Percentiles rank a stretch among this genome's conserved stretches.
These are phyloP conservation scores for Chrysoporthe austroafricana DNA, from an alignment of 2,329 filamentous ascomycete genomes.

Conservation along the genomic window DNA sequence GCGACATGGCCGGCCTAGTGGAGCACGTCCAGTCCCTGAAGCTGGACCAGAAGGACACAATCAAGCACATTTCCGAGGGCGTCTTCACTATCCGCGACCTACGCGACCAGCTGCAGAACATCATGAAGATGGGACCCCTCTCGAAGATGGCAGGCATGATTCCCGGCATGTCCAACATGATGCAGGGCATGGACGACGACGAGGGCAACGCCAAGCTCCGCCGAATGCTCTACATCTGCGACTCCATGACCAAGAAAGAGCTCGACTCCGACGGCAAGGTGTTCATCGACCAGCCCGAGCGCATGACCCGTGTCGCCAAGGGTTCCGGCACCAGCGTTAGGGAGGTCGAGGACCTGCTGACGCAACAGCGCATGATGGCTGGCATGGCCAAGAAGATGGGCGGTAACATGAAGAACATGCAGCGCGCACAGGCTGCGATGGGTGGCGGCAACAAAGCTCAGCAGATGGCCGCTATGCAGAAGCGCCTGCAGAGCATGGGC, in stretches of 20 bases:
- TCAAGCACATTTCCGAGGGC: slow-evolving; percentile 97
- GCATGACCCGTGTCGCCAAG: slow-evolving; percentile 89
- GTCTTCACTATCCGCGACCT: slow-evolving; percentile 95
- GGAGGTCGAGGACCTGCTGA: slow-evolving; percentile 96
- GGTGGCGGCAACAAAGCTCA: slow-evolving; percentile 89
- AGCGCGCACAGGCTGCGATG: slow-evolving; percentile 88
- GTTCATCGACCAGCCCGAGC: slow-evolving; percentile 87
- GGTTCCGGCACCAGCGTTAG: slow-evolving; percentile 88
- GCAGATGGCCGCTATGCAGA: slow-evolving; percentile 97
- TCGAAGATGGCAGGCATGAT: slow-evolving; percentile 99
- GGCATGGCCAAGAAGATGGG: slow-evolving; percentile 99
- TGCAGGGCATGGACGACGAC: slow-evolving; percentile 95
- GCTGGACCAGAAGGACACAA: slow-evolving; percentile 96
- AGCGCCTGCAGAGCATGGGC: slow-evolving; percentile 90
- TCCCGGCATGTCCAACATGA: slow-evolving; percentile 89
- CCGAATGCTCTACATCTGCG: slow-evolving; percentile 98
- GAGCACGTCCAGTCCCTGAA: slow-evolving; percentile 97
- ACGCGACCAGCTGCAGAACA: slow-evolving; percentile 92
- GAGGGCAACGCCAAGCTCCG: slow-evolving; percentile 92
- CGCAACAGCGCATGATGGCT: slow-evolving; percentile 98
- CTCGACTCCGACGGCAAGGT: slow-evolving; percentile 94
- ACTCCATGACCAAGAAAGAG: slow-evolving; percentile 96
- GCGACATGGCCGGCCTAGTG: slow-evolving; percentile 91
- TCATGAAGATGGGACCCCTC: slow-evolving; percentile 99
- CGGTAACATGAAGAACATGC: slow-evolving; percentile 97